Conservation (phyloP, 768 basidiomycete genomes). For the Phanerochaete sordida region DNA sequence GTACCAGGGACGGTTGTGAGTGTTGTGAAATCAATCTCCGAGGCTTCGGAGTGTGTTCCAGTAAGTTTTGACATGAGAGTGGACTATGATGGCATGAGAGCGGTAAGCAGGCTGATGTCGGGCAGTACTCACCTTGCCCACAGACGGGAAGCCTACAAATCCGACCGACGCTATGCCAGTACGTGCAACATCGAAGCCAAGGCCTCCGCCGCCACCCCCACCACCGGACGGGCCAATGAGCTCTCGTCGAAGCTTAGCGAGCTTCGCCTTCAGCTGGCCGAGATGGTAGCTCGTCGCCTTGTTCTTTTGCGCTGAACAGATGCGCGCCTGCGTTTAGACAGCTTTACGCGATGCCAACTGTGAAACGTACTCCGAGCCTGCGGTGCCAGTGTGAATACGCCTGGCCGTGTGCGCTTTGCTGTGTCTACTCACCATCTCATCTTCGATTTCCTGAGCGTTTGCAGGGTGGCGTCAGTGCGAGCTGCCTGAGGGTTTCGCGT, state of each 20-base stretch:
- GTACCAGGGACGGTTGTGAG: constrained; percentile 95
- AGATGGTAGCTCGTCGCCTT: constrained; percentile 96
- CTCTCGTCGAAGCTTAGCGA: constrained; percentile 94
- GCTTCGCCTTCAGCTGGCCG: constrained; percentile 96
- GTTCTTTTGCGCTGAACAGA: constrained; percentile 81
- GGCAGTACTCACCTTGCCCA: constrained; percentile 66
- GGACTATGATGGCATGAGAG: constrained; percentile 45
- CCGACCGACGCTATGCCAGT: constrained; percentile 98
- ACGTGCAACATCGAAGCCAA: constrained; percentile 97
- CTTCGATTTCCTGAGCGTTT: constrained; percentile 76
- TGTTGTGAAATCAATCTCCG: constrained; percentile 96
- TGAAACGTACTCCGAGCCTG: constrained; percentile 74
- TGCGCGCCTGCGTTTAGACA: constrained; percentile 12
- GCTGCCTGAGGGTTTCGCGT: constrained; percentile 15
- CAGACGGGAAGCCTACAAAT: constrained; percentile 90
- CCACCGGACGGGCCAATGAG: constrained; percentile 76
- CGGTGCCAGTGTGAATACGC: constrained; percentile 8
- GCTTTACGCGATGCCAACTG: constrained; percentile 9
- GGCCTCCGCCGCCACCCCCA: constrained; percentile 83
- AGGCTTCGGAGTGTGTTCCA: constrained; percentile 94
- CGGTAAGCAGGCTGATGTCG: background rate
- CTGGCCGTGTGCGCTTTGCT: background rate
- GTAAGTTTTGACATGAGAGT: constrained; percentile 95
- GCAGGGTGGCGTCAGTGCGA: constrained; percentile 13
- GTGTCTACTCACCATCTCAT: constrained; percentile 81